Evolutionary conservation across 2,329 filamentous ascomycete species (phyloP).

Genomic region (Bisporella sp.): DNA sequence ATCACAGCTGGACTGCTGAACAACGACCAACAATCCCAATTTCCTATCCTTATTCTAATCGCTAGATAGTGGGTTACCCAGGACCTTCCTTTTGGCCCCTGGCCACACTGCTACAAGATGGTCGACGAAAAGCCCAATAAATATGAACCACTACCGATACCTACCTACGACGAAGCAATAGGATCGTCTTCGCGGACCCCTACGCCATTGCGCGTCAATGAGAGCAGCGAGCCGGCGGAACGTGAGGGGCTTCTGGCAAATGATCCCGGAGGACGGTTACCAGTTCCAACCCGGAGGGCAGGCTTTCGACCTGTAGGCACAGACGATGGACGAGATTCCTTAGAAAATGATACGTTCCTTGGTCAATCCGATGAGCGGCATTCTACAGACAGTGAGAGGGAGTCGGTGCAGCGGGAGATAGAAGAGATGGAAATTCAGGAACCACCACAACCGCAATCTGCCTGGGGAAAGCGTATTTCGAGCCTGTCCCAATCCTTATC

Average conservation of each 20-base stretch:
- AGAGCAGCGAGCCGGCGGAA: slow-evolving; percentile 65
- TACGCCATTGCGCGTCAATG: slow-evolving; percentile 51
- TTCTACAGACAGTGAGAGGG: slow-evolving; percentile 45
- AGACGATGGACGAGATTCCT: slow-evolving; percentile 51
- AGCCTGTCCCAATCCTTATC: slow-evolving; percentile 25
- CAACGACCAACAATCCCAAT: not conserved
- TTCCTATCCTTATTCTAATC: not conserved
- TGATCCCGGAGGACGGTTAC: slow-evolving; percentile 34
- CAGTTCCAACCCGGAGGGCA: slow-evolving; percentile 35
- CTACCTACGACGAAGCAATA: slow-evolving; percentile 75
- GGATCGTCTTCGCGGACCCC: slow-evolving; percentile 52
- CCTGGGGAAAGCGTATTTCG: slow-evolving; percentile 30
- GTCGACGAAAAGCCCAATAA: slow-evolving; percentile 46
- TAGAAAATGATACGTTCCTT: slow-evolving; percentile 37
- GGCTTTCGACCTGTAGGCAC: slow-evolving; percentile 78
- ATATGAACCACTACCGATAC: slow-evolving; percentile 64
- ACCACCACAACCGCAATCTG: slow-evolving; percentile 36
- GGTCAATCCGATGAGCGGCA: slow-evolving; percentile 43
- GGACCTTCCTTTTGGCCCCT: not conserved
- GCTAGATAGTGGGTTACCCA: not conserved
- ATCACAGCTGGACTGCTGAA: not conserved
- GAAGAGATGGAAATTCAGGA: slow-evolving; percentile 86
- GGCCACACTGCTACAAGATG: slow-evolving; percentile 15
- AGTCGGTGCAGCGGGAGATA: slow-evolving; percentile 71
- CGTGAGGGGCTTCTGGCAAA: slow-evolving; percentile 66